Evolutionary conservation across 1,284 basidiomycete species (phyloP).

Genomic region (Wallemia mellicola): DNA sequence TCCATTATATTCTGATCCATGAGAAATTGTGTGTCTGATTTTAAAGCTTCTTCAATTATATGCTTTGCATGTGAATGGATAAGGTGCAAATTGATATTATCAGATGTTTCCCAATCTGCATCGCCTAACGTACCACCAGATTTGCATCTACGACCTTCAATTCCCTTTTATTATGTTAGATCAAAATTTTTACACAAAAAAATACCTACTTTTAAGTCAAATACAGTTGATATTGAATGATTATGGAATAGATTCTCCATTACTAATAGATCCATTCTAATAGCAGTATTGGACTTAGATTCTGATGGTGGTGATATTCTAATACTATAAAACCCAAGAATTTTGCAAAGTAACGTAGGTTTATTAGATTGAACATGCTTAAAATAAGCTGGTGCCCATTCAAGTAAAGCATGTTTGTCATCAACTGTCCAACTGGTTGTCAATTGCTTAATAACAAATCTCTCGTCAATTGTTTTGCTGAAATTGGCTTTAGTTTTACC

Average conservation of each 20-base stretch:
- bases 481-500: constrained; percentile 31
- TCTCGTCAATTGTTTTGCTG: constrained; percentile 42
- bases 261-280: constrained; percentile 37
- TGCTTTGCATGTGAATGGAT: background rate
- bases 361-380: constrained; percentile 35
- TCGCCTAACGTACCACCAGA: constrained; percentile 16
- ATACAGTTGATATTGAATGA: constrained; percentile 32
- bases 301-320: constrained; percentile 1
- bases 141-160: constrained; percentile 36
- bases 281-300: constrained; percentile 38
- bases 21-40: constrained; percentile 16
- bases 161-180: constrained; percentile 18
- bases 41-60: background rate
- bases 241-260: constrained; percentile 35
- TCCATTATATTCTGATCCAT: constrained; percentile 31
- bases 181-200: background rate
- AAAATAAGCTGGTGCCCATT: constrained; percentile 43
- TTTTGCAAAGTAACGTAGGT: constrained; percentile 37
- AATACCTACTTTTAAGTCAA: constrained; percentile 27
- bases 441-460: constrained; percentile 48
- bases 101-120: constrained; percentile 4
- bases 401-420: constrained; percentile 42
- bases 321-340: constrained; percentile 39
- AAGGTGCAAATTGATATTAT: constrained; percentile 24
- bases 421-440: constrained; percentile 56